phyloP scores from a whole-genome alignment of 1,284 basidiomycete genomes.

The Austropuccinia psidii region DNA sequence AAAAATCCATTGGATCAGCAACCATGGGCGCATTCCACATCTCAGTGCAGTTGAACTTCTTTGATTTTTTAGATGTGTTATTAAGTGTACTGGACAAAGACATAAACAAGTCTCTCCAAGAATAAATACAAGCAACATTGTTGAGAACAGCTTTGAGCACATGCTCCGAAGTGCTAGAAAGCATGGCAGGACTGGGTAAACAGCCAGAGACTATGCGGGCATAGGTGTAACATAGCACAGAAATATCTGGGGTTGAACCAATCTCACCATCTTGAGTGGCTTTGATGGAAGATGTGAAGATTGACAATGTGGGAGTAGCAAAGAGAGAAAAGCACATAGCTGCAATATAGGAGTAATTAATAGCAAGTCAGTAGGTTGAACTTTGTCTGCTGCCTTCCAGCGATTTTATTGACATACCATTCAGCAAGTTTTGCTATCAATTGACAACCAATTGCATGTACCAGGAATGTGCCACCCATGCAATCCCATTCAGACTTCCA shows the following conservation, averaged over 20 bases:
- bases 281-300: not conserved
- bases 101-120: not conserved
- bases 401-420: no score
- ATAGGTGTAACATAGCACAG: constrained; percentile 12
- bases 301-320: not conserved
- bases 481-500: constrained; percentile 19
- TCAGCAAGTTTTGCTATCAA: not conserved
- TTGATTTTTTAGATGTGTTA: not conserved
- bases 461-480: not conserved
- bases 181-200: not conserved
- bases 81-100: not conserved
- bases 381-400: no score
- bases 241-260: not conserved
- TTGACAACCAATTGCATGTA: constrained; percentile 8
- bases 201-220: not conserved
- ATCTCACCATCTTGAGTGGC: not conserved
- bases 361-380: not conserved
- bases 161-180: not conserved
- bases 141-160: not conserved
- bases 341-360: not conserved
- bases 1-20: not conserved
- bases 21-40: not conserved
- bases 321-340: not conserved
- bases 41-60: not conserved
- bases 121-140: not conserved